Evolutionary conservation across 2,329 filamentous ascomycete species (phyloP), one percentile per base, ranked within the genome.

Genomic region (Fusarium avenaceum): DNA sequence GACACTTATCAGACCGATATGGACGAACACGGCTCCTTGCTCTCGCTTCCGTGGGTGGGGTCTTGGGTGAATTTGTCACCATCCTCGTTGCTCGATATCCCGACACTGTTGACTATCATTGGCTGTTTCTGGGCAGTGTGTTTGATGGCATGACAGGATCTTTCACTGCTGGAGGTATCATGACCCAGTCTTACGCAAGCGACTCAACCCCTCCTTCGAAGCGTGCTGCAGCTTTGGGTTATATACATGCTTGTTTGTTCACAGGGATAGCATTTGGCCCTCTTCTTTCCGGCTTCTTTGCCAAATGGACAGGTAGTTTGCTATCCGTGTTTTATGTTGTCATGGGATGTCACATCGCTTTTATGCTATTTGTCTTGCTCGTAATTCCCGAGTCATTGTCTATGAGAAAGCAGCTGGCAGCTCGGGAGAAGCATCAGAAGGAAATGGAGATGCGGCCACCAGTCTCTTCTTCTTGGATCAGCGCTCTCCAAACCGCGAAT

Each of bases 191-290:
- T 0, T 99, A 98, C 78, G 90, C 92, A 14, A 90, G 93, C 40
- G 96, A 99, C 78, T 97, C 93, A 78, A 95, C 94, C 1, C 84
- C 91, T 6, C 92, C 94, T 0, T 90, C 92, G 30, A 88, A 88
- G 74, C 89, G 96, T 20, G 92, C 91, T 62, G 91, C 97, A 9
- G 88, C 90, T 6, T 96, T 98, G 77, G 94, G 93, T 8, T 95
- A 94, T 76, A 90, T 98, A 72, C 93, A 98, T 73, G 94, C 93
- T 13, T 94, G 91, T 70, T 83, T 99, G 10, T 98, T 97, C 78
- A 86, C 87, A 3, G 96, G 96, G n/a, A 88, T 98, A 45, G 95
- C 96, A 0, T 80, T 95, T 32, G 96, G 96, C 0, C 96, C 96
- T 9, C 84, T 96, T 4, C 75, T 97, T 22, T 91, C 94, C 0